Conservation (phyloP, 1,284 basidiomycete genomes). For the Rhizoctonia solani region DNA sequence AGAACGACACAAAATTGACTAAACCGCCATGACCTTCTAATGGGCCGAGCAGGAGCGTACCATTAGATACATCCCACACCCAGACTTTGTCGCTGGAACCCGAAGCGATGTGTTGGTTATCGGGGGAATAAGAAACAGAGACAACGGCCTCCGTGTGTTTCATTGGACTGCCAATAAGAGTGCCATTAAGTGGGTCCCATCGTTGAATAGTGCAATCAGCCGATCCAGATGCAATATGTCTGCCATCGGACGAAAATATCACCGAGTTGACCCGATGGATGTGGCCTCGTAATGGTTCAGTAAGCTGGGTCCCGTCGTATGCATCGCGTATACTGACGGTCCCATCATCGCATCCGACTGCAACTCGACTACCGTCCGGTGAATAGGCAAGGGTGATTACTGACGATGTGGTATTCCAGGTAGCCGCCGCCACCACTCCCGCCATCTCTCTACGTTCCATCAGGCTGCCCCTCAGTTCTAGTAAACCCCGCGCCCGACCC, state of each 20-base stretch:
- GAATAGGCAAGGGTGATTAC: background rate
- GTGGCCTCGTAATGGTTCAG: background rate
- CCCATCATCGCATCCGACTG: background rate
- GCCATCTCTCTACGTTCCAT: background rate
- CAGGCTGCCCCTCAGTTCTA: background rate
- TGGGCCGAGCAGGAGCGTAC: background rate
- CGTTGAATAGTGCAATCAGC: no score
- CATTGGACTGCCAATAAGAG: no score
- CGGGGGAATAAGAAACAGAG: constrained; percentile 2
- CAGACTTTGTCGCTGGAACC: constrained; percentile 27
- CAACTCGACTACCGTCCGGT: background rate
- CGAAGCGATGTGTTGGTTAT: constrained; percentile 5
- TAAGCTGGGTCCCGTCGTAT: background rate
- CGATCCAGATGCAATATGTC: no score
- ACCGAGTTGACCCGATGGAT: no score
- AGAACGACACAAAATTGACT: background rate
- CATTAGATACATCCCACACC: constrained; percentile 25
- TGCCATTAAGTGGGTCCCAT: no score
- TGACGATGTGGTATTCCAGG: background rate
- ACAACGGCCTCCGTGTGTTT: background rate
- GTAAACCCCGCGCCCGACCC: background rate
- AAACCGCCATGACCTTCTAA: background rate
- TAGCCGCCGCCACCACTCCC: background rate
- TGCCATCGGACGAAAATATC: no score
- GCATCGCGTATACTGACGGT: background rate